Conservation (phyloP, 352 stramenopile species). For the Phytopythium ostracodes region DNA sequence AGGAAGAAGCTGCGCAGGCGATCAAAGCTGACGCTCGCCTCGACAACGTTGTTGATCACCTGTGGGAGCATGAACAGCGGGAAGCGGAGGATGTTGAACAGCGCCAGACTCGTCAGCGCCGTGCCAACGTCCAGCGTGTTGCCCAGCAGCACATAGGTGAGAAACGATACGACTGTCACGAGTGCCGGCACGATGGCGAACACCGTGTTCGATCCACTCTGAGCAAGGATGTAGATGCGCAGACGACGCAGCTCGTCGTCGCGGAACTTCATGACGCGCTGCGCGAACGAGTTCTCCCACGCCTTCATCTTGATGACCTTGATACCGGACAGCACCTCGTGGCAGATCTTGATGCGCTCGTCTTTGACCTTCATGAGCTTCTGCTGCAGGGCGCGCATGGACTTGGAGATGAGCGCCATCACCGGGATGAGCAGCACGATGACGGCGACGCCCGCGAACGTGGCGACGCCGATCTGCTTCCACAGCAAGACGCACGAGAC, state of each 20-base stretch:
- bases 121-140: conserved; percentile 54
- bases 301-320: conserved; percentile 59
- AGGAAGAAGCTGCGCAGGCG: conserved; percentile 67
- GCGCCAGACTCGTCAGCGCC: conserved; percentile 46
- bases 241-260: conserved; percentile 82
- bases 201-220: conserved; percentile 43
- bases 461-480: conserved; percentile 78
- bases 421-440: conserved; percentile 94
- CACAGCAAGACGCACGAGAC: conserved; percentile 72
- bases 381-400: conserved; percentile 86
- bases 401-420: conserved; percentile 84
- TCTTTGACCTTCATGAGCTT: conserved; percentile 92
- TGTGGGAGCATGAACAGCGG: conserved; percentile 95
- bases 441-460: conserved; percentile 89
- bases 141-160: conserved; percentile 49
- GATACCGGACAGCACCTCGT: conserved; percentile 50
- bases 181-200: conserved; percentile 49
- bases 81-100: conserved; percentile 91
- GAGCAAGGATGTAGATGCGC: conserved; percentile 40
- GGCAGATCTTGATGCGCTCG: conserved; percentile 93
- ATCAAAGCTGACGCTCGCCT: conserved; percentile 73
- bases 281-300: conserved; percentile 45
- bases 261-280: conserved; percentile 54
- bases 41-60: conserved; percentile 93
- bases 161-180: conserved; percentile 44